Evolutionary conservation across 805 yeast genomes (phyloP).

Genomic region (Candida maesae): DNA sequence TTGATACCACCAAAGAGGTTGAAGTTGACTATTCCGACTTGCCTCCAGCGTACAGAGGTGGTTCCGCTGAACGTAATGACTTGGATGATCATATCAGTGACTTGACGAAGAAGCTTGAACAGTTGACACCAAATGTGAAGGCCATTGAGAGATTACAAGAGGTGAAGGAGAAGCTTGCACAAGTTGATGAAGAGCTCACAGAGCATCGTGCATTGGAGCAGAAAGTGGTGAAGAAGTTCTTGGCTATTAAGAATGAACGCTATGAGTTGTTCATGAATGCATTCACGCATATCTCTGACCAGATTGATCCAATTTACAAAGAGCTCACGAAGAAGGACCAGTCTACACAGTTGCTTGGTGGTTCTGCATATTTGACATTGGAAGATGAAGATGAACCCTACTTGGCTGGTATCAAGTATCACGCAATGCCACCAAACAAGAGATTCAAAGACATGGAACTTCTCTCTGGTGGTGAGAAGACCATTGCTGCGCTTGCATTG

Average conservation of each 20-base stretch:
- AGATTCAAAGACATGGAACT: slow-evolving; percentile 89
- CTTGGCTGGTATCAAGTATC: slow-evolving; percentile 75
- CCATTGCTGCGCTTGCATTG: slow-evolving; percentile 92
- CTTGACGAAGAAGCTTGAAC: slow-evolving; percentile 30
- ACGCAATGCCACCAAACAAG: slow-evolving; percentile 96
- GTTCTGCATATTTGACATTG: slow-evolving; percentile 84
- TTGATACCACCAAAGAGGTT: slow-evolving; percentile 47
- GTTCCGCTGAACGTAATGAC: slow-evolving; percentile 23
- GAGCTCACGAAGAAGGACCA: slow-evolving; percentile 62
- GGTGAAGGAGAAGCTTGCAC: slow-evolving; percentile 55
- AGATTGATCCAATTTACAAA: slow-evolving; percentile 75
- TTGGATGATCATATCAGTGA: slow-evolving; percentile 38
- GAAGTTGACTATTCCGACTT: slow-evolving; percentile 54
- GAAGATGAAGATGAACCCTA: slow-evolving; percentile 93
- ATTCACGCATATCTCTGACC: slow-evolving; percentile 67
- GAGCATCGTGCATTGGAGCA: slow-evolving; percentile 59
- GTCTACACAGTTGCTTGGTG: slow-evolving; percentile 72
- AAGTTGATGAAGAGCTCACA: slow-evolving; percentile 61
- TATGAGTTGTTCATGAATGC: slow-evolving; percentile 64
- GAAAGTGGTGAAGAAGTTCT: slow-evolving; percentile 50
- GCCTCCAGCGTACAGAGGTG: slow-evolving; percentile 38
- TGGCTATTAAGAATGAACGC: slow-evolving; percentile 56
- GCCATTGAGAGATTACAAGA: slow-evolving; percentile 75
- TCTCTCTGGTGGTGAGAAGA: slow-evolving; percentile 94
- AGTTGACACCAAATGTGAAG: slow-evolving; percentile 73